Conservation (phyloP, 495 filamentous ascomycete genomes). For the Trichocladium uniseriatum region DNA sequence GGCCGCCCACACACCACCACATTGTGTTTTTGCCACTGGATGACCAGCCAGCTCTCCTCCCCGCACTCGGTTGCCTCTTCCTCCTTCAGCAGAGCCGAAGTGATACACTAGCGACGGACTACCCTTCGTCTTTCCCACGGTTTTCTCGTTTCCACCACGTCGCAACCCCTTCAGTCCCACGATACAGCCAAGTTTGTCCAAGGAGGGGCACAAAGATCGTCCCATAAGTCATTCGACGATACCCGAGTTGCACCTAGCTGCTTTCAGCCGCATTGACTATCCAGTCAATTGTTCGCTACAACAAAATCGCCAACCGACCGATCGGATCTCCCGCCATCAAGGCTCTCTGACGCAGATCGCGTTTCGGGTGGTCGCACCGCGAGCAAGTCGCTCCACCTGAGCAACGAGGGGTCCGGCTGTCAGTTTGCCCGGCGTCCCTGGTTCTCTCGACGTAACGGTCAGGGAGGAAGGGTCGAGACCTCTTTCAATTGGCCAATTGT, state of each 20-base stretch:
- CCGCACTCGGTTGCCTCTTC: background rate
- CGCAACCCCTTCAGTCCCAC: background rate
- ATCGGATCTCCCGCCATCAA: conserved; percentile 11
- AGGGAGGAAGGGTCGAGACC: background rate
- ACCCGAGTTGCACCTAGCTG: background rate
- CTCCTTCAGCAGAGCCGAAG: background rate
- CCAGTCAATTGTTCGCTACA: background rate
- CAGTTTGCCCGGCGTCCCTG: no score
- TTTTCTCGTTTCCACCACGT: background rate
- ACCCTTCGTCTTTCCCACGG: background rate
- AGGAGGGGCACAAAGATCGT: background rate
- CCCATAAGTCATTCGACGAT: background rate
- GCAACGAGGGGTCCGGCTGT: background rate
- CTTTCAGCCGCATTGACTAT: conserved; percentile 9
- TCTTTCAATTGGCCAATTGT: no score
- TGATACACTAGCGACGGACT: background rate
- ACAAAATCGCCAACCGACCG: background rate
- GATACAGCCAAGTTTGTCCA: background rate
- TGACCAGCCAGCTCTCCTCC: background rate
- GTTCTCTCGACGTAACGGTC: background rate
- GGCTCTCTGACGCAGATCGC: conserved; percentile 11
- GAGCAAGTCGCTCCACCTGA: conserved; percentile 3
- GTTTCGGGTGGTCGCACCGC: conserved; percentile 15
- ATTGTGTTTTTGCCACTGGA: background rate
- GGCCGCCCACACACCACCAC: conserved; percentile 2